These are phyloP conservation scores for Sugiyamaella marilandica DNA, from an alignment of 805 yeast species.

Conservation along the genomic window DNA sequence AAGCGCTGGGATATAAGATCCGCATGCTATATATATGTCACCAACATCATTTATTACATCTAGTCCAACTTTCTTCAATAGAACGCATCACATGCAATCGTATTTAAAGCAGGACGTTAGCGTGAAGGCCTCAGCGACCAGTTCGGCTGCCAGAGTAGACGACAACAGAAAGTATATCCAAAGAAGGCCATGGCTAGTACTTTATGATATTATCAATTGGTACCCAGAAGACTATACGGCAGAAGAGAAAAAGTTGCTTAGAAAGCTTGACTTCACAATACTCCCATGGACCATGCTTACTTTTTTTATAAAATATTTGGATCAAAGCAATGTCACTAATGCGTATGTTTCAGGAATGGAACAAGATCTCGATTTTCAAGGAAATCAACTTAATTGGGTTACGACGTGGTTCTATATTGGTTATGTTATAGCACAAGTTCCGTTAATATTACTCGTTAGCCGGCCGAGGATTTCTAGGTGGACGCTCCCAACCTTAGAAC, in stretches of 20 bases:
- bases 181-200: conserved; percentile 9
- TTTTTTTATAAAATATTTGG: conserved; percentile 43
- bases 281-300: conserved; percentile 13
- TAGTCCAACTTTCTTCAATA: too few relatives aligned
- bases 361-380: conserved; percentile 39
- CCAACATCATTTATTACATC: too few relatives aligned
- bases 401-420: conserved; percentile 46
- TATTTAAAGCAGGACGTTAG: too few relatives aligned
- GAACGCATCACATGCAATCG: too few relatives aligned
- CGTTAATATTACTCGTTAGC: conserved; percentile 40
- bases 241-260: conserved; percentile 27
- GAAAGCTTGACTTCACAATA: conserved; percentile 32
- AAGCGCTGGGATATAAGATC: too few relatives aligned
- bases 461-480: conserved; percentile 40
- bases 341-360: conserved; percentile 47
- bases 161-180: conserved; percentile 9
- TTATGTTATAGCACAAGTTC: conserved; percentile 49
- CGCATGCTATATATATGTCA: too few relatives aligned
- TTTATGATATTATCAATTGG: conserved; percentile 7
- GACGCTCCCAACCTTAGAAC: conserved; percentile 41
- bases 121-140: too few relatives aligned
- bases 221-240: background rate
- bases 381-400: conserved; percentile 43
- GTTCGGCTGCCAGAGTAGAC: too few relatives aligned
- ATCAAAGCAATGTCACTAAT: conserved; percentile 41